Evolutionary conservation across 2,329 filamentous ascomycete genomes (phyloP).

Genomic region (Pleomassaria siparia): DNA sequence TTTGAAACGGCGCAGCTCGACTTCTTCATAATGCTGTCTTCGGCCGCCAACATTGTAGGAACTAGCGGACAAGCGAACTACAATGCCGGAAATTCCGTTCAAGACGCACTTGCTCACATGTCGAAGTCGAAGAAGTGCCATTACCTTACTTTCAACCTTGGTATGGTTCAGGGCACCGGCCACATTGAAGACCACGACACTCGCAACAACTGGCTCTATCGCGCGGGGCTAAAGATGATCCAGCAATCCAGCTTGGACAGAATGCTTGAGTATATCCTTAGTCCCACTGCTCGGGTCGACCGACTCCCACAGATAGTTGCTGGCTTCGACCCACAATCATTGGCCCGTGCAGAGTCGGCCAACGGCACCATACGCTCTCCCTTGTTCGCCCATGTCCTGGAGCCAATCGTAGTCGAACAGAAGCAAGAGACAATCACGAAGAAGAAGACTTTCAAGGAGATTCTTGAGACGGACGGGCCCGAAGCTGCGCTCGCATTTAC

Average conservation of each 20-base stretch:
- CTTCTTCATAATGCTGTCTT: conserved; percentile 21
- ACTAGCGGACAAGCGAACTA: conserved; percentile 10
- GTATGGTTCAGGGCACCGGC: background rate
- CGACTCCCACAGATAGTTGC: background rate
- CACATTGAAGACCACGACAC: background rate
- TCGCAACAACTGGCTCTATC: background rate
- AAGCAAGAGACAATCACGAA: background rate
- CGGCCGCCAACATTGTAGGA: conserved; percentile 3
- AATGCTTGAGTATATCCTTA: background rate
- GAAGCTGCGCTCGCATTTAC: background rate
- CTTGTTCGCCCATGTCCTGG: background rate
- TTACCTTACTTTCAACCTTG: background rate
- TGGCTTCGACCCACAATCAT: background rate
- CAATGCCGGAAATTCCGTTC: conserved; percentile 7
- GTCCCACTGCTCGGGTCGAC: background rate
- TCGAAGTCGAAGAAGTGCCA: background rate
- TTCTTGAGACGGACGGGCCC: background rate
- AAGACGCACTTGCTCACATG: conserved; percentile 3
- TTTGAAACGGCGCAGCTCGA: conserved; percentile 1
- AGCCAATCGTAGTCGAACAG: background rate
- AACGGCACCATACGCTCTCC: background rate
- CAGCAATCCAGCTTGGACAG: background rate
- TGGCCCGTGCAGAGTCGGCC: background rate
- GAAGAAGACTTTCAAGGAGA: background rate
- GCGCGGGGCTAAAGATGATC: background rate